Conservation (phyloP, 139 green algal genomes). For the Asterochloris sp. region DNA sequence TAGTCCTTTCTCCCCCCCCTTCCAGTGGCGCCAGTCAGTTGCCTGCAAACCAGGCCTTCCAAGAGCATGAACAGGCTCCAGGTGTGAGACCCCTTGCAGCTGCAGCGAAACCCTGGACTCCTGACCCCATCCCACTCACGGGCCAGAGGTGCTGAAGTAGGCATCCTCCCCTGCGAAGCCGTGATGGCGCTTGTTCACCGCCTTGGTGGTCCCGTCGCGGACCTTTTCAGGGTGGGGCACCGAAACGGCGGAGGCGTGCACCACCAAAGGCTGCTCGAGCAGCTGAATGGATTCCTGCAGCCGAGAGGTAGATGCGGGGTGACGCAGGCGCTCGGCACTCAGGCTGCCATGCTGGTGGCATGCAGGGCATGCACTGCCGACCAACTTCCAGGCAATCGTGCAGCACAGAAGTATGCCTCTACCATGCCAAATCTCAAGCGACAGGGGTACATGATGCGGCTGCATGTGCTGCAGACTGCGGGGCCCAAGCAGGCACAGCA, state of each 20-base stretch:
- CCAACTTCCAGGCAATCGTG: neutral
- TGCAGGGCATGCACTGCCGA: neutral
- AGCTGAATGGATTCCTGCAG: neutral
- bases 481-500: neutral
- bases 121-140: neutral
- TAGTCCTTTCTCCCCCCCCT: too few relatives aligned
- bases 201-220: conserved; percentile 48
- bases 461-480: too few relatives aligned
- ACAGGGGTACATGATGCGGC: too few relatives aligned
- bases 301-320: conserved; percentile 24
- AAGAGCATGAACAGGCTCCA: neutral
- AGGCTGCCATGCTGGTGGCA: neutral
- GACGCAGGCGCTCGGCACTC: conserved; percentile 65
- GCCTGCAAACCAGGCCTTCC: neutral
- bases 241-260: conserved; percentile 42
- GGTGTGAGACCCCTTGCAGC: too few relatives aligned
- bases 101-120: too few relatives aligned
- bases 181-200: conserved; percentile 60
- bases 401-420: neutral
- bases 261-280: conserved; percentile 7
- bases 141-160: conserved; percentile 65
- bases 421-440: too few relatives aligned
- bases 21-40: too few relatives aligned
- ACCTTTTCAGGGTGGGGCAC: conserved; percentile 92
- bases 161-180: conserved; percentile 86